Conservation (phyloP, 1,139 yeast species). For the Geotrichum phurueaensis region DNA sequence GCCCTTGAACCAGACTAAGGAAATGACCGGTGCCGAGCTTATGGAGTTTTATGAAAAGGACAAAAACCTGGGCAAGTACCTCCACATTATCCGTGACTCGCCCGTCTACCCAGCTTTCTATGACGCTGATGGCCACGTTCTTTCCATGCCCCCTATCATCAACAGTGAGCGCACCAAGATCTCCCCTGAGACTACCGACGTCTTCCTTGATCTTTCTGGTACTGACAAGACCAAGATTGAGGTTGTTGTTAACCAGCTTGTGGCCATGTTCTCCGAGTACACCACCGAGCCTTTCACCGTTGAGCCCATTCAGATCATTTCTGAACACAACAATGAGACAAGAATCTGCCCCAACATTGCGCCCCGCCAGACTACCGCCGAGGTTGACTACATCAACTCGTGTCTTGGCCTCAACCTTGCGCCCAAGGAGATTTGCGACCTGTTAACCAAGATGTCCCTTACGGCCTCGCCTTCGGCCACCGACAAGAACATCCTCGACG, state of each 20-base stretch:
- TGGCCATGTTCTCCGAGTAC: slow-evolving; percentile 93
- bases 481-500: slow-evolving; percentile 54
- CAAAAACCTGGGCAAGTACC: slow-evolving; percentile 80
- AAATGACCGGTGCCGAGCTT: slow-evolving; percentile 68
- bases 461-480: slow-evolving; percentile 50
- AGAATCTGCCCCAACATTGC: slow-evolving; percentile 69
- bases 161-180: slow-evolving; percentile 90
- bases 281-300: slow-evolving; percentile 55
- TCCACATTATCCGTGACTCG: slow-evolving; percentile 81
- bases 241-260: slow-evolving; percentile 82
- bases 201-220: slow-evolving; percentile 91
- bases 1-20: slow-evolving; percentile 81
- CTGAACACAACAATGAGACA: slow-evolving; percentile 74
- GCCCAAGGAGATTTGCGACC: slow-evolving; percentile 59
- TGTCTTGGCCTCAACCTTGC: slow-evolving; percentile 75
- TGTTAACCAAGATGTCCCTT: slow-evolving; percentile 78
- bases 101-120: slow-evolving; percentile 88
- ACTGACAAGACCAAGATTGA: slow-evolving; percentile 92
- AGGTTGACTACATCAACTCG: slow-evolving; percentile 81
- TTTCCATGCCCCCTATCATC: slow-evolving; percentile 95
- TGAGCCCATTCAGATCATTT: slow-evolving; percentile 82
- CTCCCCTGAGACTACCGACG: slow-evolving; percentile 73
- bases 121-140: slow-evolving; percentile 70
- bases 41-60: slow-evolving; percentile 90
- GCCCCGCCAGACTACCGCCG: slow-evolving; percentile 67